Conservation (phyloP, 2,329 filamentous ascomycete genomes). For the Lasiodiplodia sp. region DNA sequence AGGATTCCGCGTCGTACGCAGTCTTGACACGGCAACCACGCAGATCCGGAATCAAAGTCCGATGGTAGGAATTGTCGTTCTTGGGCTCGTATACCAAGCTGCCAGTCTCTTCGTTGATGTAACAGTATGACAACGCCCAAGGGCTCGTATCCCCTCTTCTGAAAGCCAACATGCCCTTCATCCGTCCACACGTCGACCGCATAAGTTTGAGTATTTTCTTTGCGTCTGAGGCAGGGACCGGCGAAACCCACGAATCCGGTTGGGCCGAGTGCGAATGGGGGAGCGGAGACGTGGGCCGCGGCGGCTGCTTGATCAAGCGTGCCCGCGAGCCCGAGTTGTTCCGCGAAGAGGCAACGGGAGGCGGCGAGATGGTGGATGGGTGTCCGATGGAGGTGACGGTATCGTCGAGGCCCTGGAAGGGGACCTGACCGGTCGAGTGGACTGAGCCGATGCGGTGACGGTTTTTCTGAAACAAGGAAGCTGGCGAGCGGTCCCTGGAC, state of each 20-base stretch:
- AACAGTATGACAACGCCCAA: conserved; percentile 77
- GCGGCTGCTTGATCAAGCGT: conserved; percentile 42
- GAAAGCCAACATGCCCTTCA: conserved; percentile 81
- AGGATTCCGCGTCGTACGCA: conserved; percentile 55
- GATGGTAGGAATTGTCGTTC: conserved; percentile 69
- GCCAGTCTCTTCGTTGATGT: conserved; percentile 78
- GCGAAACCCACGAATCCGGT: conserved; percentile 46
- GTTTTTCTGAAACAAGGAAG: conserved; percentile 53
- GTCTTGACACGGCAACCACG: conserved; percentile 74
- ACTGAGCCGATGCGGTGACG: conserved; percentile 75
- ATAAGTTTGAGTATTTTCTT: conserved; percentile 77
- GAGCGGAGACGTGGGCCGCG: conserved; percentile 37
- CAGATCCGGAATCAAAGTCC: conserved; percentile 74
- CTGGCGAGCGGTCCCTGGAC: conserved; percentile 50
- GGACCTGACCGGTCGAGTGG: conserved; percentile 66
- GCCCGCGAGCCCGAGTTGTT: conserved; percentile 38
- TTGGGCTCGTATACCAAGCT: conserved; percentile 77
- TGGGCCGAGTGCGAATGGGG: conserved; percentile 39
- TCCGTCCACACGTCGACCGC: conserved; percentile 78
- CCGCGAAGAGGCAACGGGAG: conserved; percentile 38
- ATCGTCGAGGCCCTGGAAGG: conserved; percentile 54
- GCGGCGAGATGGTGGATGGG: conserved; percentile 47
- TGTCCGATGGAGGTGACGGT: conserved; percentile 51
- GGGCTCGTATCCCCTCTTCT: conserved; percentile 65
- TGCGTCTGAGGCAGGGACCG: conserved; percentile 68